phyloP scores from a whole-genome alignment of 148 eudicot genomes.

The Rhododendron griersonianum region DNA sequence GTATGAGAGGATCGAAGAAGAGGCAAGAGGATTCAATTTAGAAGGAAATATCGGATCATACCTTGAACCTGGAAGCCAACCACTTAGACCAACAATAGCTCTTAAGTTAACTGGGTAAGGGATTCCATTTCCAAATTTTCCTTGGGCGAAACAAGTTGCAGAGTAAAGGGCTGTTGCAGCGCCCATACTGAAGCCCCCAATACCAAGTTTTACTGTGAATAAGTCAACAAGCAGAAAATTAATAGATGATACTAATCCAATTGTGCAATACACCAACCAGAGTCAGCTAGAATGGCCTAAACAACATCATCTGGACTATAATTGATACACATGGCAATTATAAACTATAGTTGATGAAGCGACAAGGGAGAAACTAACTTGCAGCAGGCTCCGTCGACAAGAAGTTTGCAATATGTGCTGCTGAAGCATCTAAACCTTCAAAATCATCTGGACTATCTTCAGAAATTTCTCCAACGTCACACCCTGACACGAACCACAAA shows the following conservation, averaged over 20 bases:
- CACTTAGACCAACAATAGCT: slow-evolving; percentile 78
- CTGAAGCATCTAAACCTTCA: slow-evolving; percentile 94
- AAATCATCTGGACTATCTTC: slow-evolving; percentile 80
- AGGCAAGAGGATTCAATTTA: background rate
- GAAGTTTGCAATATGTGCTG: slow-evolving; percentile 83
- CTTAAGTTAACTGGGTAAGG: slow-evolving; percentile 72
- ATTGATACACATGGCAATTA: background rate
- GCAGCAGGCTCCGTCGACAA: slow-evolving; percentile 88
- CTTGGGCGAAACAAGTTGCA: slow-evolving; percentile 82
- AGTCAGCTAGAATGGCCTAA: background rate
- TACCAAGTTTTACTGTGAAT: slow-evolving; percentile 81
- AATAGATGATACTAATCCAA: background rate
- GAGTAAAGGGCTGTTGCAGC: slow-evolving; percentile 89
- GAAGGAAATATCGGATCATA: slow-evolving; percentile 16
- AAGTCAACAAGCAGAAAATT: background rate
- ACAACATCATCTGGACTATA: background rate
- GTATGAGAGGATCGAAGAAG: background rate
- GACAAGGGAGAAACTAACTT: slow-evolving; percentile 36
- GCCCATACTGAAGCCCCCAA: slow-evolving; percentile 99
- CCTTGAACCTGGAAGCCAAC: slow-evolving; percentile 97
- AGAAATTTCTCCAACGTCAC: slow-evolving; percentile 78
- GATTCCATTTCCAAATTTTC: slow-evolving; percentile 73
- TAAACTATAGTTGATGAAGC: background rate
- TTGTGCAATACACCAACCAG: background rate
- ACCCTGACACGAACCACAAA: slow-evolving; percentile 53